A percentile compares a stretch with the other conserved stretches of the same genome.
These are phyloP conservation scores for Entelexis sorbosivorans DNA, from an alignment of 1,139 yeast species.

Conservation along the genomic window DNA sequence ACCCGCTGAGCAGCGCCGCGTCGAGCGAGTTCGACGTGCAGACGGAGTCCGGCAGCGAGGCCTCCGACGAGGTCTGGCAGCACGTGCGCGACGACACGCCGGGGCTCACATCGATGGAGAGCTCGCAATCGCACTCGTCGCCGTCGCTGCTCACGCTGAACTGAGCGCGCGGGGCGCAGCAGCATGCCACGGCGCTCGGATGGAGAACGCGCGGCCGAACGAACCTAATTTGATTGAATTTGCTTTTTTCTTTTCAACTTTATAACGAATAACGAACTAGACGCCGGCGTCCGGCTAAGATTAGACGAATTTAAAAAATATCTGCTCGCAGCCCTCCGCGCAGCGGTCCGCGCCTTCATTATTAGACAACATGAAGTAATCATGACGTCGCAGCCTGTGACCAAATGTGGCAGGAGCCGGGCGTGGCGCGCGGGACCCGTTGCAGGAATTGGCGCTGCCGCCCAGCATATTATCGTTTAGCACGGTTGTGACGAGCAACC, in stretches of 20 bases:
- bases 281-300: not conserved
- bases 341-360: too few species aligned
- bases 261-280: constrained; percentile 3
- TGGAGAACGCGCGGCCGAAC: too few species aligned
- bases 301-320: not conserved
- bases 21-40: not conserved
- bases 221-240: not conserved
- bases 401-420: not conserved
- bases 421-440: not conserved
- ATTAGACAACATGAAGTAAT: too few species aligned
- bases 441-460: too few species aligned
- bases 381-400: not conserved
- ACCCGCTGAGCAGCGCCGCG: not conserved
- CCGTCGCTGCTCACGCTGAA: not conserved
- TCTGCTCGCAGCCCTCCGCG: too few species aligned
- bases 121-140: constrained; percentile 5
- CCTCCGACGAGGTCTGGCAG: constrained; percentile 12
- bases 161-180: not conserved
- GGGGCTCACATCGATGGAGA: constrained; percentile 9
- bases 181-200: too few species aligned
- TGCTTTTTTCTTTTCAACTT: not conserved
- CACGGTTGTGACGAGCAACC: too few species aligned
- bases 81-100: constrained; percentile 10
- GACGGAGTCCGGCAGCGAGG: not conserved
- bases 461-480: too few species aligned